A percentile compares a stretch with the other conserved stretches of the same genome.
These are phyloP conservation scores for Suillus americanus DNA, from an alignment of 768 basidiomycete genomes.

Conservation along the genomic window DNA sequence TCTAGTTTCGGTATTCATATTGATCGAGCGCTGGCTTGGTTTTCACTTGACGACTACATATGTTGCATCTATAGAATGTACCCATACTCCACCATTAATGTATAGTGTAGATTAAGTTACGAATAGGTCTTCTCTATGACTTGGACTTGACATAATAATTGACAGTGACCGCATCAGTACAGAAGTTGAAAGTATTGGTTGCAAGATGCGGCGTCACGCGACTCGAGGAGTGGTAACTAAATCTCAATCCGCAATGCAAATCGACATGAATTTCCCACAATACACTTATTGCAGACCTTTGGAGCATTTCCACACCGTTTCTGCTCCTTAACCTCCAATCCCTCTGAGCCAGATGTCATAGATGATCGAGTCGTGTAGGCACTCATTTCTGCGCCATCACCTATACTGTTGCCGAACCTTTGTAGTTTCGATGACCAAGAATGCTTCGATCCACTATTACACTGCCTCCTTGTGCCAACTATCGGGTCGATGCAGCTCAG, in stretches of 20 bases:
- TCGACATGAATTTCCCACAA: no score
- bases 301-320: no score
- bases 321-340: no score
- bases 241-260: no score
- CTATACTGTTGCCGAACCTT: no score
- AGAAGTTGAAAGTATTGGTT: background rate
- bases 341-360: no score
- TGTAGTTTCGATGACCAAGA: no score
- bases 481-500: background rate
- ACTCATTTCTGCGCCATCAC: no score
- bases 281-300: no score
- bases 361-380: no score
- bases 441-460: no score
- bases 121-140: background rate
- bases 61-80: conserved; percentile 34
- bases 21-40: conserved; percentile 14
- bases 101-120: conserved; percentile 30
- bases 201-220: background rate
- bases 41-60: conserved; percentile 24
- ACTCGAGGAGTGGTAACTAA: background rate
- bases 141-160: background rate
- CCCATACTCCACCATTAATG: conserved; percentile 32
- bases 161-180: background rate
- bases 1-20: conserved; percentile 14
- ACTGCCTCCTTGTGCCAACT: no score